phyloP scores from a whole-genome alignment of 2,329 filamentous ascomycete species.

The Myriangium duriaei region DNA sequence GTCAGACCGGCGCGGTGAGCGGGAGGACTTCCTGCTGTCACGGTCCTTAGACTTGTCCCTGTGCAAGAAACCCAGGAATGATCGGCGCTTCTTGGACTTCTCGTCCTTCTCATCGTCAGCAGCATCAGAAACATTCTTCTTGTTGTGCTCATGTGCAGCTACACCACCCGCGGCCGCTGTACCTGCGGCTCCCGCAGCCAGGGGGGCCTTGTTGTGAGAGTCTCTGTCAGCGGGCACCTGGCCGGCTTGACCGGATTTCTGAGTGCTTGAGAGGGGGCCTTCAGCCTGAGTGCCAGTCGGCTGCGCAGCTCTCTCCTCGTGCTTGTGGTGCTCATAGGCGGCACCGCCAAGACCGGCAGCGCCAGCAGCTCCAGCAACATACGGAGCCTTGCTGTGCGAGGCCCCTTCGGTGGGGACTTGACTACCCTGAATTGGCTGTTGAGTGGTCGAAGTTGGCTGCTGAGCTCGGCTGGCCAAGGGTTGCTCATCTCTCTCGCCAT shows the following conservation, averaged over 20 bases:
- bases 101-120: conserved; percentile 10
- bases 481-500: too few relatives aligned
- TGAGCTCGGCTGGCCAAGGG: too few relatives aligned
- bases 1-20: conserved; percentile 1
- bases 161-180: background rate
- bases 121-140: conserved; percentile 9
- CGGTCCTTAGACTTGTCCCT: conserved; percentile 28
- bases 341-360: conserved; percentile 2
- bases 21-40: conserved; percentile 5
- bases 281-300: background rate
- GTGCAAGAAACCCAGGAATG: conserved; percentile 28
- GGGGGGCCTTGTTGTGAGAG: background rate
- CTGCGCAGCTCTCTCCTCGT: conserved; percentile 12
- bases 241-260: background rate
- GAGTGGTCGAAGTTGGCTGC: background rate
- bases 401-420: background rate
- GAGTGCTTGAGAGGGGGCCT: too few relatives aligned
- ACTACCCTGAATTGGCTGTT: background rate
- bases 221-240: background rate
- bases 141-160: conserved; percentile 2
- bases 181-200: conserved; percentile 1
- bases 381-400: conserved; percentile 1
- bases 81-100: conserved; percentile 13
- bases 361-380: conserved; percentile 7
- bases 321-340: conserved; percentile 14